phyloP scores from a whole-genome alignment of 164 flowering plant genomes.

The Magnolia sinica region DNA sequence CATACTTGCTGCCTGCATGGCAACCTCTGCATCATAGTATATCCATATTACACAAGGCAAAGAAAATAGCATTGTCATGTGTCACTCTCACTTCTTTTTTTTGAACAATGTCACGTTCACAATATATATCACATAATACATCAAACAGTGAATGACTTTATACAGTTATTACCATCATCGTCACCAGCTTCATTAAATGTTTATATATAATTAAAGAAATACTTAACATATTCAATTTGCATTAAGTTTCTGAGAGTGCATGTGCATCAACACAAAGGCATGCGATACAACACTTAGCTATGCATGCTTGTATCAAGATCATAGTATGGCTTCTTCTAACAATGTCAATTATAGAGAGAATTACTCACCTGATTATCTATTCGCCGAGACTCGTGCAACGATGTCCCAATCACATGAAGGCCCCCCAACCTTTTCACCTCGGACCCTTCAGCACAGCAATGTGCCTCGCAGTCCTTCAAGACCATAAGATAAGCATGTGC shows the following conservation, averaged over 20 bases:
- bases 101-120: too few species aligned
- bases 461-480: conserved; percentile 75
- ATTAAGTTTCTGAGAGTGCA: too few species aligned
- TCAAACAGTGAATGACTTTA: not conserved
- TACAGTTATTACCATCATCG: not conserved
- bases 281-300: not conserved
- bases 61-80: not conserved
- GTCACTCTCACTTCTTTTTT: not conserved
- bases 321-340: too few species aligned
- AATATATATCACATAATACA: too few species aligned
- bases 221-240: too few species aligned
- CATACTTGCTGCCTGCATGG: not conserved
- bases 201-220: too few species aligned
- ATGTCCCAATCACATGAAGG: conserved; percentile 98
- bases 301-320: too few species aligned
- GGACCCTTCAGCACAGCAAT: conserved; percentile 71
- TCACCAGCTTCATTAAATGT: not conserved
- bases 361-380: conserved; percentile 88
- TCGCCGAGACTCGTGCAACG: conserved; percentile 93
- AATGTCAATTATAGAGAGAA: not conserved
- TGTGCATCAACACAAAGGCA: not conserved
- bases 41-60: not conserved
- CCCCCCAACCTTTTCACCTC: conserved; percentile 95
- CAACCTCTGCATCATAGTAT: not conserved
- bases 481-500: conserved; percentile 76